Evolutionary conservation across 495 filamentous ascomycete species (phyloP).

Genomic region (Barbatosphaeria neglecta): DNA sequence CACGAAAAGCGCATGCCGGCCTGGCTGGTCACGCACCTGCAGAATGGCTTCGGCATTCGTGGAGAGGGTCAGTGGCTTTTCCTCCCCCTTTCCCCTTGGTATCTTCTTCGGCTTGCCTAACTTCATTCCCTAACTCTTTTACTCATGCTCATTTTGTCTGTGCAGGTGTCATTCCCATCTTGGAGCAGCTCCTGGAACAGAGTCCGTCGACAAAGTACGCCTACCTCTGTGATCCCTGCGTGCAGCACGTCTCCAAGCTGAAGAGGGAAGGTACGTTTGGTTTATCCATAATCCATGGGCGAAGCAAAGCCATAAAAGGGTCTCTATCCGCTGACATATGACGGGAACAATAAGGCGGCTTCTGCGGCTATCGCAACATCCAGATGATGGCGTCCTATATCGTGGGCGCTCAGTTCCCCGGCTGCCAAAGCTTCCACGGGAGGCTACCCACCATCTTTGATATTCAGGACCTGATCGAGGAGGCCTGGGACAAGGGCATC

Average conservation of each 20-base stretch:
- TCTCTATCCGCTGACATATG: too few species aligned
- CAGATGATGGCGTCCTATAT: slow-evolving; percentile 87
- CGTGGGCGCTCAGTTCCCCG: slow-evolving; percentile 40
- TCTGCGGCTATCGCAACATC: slow-evolving; percentile 97
- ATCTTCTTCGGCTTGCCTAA: too few species aligned
- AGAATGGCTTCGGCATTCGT: slow-evolving; percentile 48
- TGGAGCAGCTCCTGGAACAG: slow-evolving; percentile 59
- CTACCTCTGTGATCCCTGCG: slow-evolving; percentile 67
- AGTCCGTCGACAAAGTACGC: slow-evolving; percentile 53
- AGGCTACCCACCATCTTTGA: slow-evolving; percentile 67
- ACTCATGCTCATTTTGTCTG: slow-evolving; percentile 38
- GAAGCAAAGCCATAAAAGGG: too few species aligned
- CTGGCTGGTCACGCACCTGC: slow-evolving; percentile 60
- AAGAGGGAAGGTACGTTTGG: slow-evolving; percentile 46
- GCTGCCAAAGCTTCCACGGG: slow-evolving; percentile 46
- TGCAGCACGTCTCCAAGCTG: slow-evolving; percentile 74
- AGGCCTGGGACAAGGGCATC: slow-evolving; percentile 81
- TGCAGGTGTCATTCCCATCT: slow-evolving; percentile 57
- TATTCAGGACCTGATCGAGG: slow-evolving; percentile 82
- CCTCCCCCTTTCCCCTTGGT: neutral
- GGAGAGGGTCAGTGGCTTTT: slow-evolving; percentile 40
- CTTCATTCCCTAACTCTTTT: neutral
- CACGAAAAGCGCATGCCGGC: slow-evolving; percentile 81
- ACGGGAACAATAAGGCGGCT: too few species aligned
- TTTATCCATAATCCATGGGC: too few species aligned